Base-by-base conservation (phyloP, 176 grass and related monocot genomes). In the Themeda triandra region DNA sequence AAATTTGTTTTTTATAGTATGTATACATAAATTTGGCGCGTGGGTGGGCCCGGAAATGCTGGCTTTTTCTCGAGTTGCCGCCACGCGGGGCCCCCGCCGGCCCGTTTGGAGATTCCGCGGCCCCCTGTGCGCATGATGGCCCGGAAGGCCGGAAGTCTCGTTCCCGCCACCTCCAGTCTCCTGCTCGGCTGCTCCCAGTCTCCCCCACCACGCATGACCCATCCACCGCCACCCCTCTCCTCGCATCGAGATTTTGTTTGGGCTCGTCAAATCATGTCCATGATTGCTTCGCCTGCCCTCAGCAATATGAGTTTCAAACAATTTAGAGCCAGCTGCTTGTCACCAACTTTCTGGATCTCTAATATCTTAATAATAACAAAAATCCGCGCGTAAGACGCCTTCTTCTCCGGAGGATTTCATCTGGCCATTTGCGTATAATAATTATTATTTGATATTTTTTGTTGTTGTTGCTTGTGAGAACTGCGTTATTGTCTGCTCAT, bases 91-190 rank as follows among this genome's bases (percentile, higher is more conserved):
- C 27, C 88, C 88, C 65, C 15, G 5, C 2, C 2, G 48, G 6
- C 71, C 83, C 46, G 46, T 58, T 74, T 14, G 45, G 72, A 79
- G 73, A 90, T 86, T 83, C 73, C 54, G 51, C 72, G 71, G 65
- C 54, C 78, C 39, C 62, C 60, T 15, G 25, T 84, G 63, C 63
- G 49, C 49, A 41, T 71, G 31, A 77, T 13, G 63, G 78, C 8
- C n/a, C 29, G 40, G 25, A n/a, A 30, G 24, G 13, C 60, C 30
- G 39, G 33, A 30, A 40, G 32, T n/a, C 70, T 46, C 53, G 14
- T 71, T 79, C 75, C 51, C 39, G 53, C 75, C 74, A 83, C 8
- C 13, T 14, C 54, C 30, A 19, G 29, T 53, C 49, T 2, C 41
- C 13, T n/a, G n/a, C n/a, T n/a, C n/a, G n/a, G n/a, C n/a, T 1